A percentile compares a stretch with the other conserved stretches of the same genome.
Evolutionary conservation across 345 rosid species (phyloP).

Genomic region (Clarkia xantiana): DNA sequence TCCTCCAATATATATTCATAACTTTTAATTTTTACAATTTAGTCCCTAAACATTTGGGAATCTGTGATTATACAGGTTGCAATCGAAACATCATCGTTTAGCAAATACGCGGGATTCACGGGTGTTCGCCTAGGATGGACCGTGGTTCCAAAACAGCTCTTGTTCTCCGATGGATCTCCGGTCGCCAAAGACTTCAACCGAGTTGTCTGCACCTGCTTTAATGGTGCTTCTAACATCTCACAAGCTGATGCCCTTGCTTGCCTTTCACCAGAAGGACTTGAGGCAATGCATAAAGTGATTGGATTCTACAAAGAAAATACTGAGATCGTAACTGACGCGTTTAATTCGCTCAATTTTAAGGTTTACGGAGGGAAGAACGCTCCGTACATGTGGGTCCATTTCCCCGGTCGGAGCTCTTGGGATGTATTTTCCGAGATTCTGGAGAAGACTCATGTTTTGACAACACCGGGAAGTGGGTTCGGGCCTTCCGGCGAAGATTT

Average conservation of each 20-base stretch:
- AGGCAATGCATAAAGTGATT: conserved; percentile 79
- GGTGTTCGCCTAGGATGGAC: conserved; percentile 98
- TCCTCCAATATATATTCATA: too few relatives aligned
- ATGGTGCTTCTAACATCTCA: conserved; percentile 78
- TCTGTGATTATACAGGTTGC: conserved; percentile 69
- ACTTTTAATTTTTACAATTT: too few relatives aligned
- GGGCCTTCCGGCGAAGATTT: conserved; percentile 98
- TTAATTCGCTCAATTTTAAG: conserved; percentile 67
- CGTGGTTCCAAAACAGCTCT: conserved; percentile 70
- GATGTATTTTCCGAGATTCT: conserved; percentile 85
- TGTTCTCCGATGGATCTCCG: conserved; percentile 78
- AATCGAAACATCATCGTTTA: conserved; percentile 77
- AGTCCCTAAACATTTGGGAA: too few relatives aligned
- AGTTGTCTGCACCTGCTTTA: conserved; percentile 73
- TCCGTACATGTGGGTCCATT: conserved; percentile 91
- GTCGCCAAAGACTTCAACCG: conserved; percentile 86
- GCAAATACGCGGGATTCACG: conserved; percentile 94
- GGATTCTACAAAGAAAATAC: conserved; percentile 92
- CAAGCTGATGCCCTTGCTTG: conserved; percentile 96
- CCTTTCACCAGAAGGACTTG: conserved; percentile 66
- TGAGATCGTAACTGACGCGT: conserved; percentile 60
- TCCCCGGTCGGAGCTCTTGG: conserved; percentile 97
- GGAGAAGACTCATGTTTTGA: conserved; percentile 87
- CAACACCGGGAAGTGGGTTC: conserved; percentile 88
- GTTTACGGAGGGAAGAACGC: conserved; percentile 85